These are phyloP conservation scores for Apostasia ramifera DNA, from an alignment of 106 monocot genomes.

Conservation along the genomic window DNA sequence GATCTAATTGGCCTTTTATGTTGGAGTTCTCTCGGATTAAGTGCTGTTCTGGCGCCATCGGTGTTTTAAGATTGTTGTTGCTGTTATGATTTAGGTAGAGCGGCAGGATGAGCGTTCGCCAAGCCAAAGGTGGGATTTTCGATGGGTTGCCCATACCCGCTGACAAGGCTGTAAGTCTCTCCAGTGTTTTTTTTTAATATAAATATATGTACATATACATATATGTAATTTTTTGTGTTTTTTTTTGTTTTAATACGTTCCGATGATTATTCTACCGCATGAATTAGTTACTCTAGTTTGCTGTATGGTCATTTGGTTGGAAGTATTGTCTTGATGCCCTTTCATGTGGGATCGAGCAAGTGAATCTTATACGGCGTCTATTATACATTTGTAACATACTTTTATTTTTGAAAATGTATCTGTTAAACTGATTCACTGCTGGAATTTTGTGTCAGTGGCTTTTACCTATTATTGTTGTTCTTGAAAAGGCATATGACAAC, in stretches of 20 bases:
- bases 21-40: no score
- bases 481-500: no score
- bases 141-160: constrained; percentile 88
- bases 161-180: constrained; percentile 64
- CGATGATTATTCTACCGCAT: not conserved
- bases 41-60: no score
- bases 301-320: not conserved
- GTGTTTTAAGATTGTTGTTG: not conserved
- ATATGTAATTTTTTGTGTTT: not conserved
- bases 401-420: no score
- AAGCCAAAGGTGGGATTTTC: constrained; percentile 43
- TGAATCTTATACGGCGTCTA: not conserved
- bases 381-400: no score
- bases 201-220: no score
- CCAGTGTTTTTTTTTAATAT: not conserved
- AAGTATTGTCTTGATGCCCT: not conserved
- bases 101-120: constrained; percentile 45
- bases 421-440: no score
- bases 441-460: no score
- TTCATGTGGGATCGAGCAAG: no score
- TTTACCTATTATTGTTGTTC: no score
- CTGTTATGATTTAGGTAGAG: constrained; percentile 2
- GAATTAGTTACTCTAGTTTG: not conserved
- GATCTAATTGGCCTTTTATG: no score
- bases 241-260: not conserved